Base-by-base conservation (phyloP, 2,329 filamentous ascomycete genomes). In the Ophiostoma himal-ulmi region DNA sequence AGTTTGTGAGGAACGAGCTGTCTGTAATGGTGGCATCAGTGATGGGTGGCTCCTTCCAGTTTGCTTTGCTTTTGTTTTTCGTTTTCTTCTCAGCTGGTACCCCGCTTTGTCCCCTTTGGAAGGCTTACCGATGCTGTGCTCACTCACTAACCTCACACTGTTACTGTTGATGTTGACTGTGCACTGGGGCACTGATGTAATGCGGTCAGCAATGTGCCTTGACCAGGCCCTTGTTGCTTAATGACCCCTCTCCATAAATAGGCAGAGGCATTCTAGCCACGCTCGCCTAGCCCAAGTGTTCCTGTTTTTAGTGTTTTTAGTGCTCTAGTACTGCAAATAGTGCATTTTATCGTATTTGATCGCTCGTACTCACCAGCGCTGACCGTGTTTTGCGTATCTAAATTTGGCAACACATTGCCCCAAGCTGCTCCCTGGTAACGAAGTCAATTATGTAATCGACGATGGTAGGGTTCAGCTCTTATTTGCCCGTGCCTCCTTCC, bases 401-500 rank as follows among this genome's bases (percentile, higher is more conserved):
- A 57, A 57, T 57, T 57, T 57, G 52, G 52, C 22, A 57, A 57
- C n/a, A 8, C 52, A 57, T 57, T 57, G 52, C 52, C 52, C 52
- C n/a, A 10, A n/a, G 48, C 48, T 22, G 1, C 48, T 54, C 48
- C 48, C 26, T 57, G 17, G 44, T 48, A 26, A 57, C 52, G 52
- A 14, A 14, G 26, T 26, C 57, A 30, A 34, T 62, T 62, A 62
- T 62, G 57, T 34, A 48, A 20, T 54, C 26, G n/a, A 6, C 34
- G 26, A 62, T 62, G 26, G 6, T 62, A 1, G 57, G 36, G n/a
- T 62, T 60, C 57, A 62, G 57, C 57, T 62, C 57, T 17, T 7
- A 34, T 26, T 11, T 57, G 3, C 37, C 6, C 44, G 44, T 48
- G 17, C 17, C 44, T 20, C 44, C 44, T 48, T 48, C 44, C 44